Conservation (phyloP, 768 basidiomycete species). For the Gautieria morchelliformis region DNA sequence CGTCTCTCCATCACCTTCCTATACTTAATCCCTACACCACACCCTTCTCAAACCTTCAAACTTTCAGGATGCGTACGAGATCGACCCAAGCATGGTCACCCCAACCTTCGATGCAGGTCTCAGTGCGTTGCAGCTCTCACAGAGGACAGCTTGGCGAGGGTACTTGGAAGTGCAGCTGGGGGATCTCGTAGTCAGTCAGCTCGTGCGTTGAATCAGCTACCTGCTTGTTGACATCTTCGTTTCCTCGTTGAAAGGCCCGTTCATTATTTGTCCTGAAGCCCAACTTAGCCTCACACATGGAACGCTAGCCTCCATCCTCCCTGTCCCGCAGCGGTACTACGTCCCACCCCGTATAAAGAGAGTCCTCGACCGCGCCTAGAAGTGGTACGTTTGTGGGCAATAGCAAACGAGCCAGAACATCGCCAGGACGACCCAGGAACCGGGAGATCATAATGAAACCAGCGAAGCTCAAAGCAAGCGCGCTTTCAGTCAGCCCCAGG, state of each 20-base stretch:
- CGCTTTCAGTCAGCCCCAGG: constrained; percentile 60
- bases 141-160: constrained; percentile 56
- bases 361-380: constrained; percentile 49
- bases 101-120: constrained; percentile 37
- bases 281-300: constrained; percentile 60
- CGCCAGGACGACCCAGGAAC: constrained; percentile 15
- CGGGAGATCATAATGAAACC: constrained; percentile 16
- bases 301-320: constrained; percentile 45
- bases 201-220: no score
- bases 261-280: constrained; percentile 48
- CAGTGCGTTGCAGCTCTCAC: constrained; percentile 32
- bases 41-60: neutral
- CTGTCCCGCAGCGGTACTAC: constrained; percentile 66
- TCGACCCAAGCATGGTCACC: constrained; percentile 21
- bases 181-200: constrained; percentile 53
- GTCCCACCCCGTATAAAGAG: constrained; percentile 55
- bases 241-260: constrained; percentile 37
- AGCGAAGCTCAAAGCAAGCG: constrained; percentile 34
- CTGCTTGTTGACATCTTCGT: no score
- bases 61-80: constrained; percentile 6
- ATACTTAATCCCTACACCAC: constrained; percentile 37
- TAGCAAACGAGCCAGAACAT: constrained; percentile 36
- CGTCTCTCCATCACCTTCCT: constrained; percentile 70
- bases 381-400: constrained; percentile 53
- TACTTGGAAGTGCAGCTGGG: constrained; percentile 61